Evolutionary conservation across 164 flowering plant genomes (phyloP).

Genomic region (Akebia trifoliata): DNA sequence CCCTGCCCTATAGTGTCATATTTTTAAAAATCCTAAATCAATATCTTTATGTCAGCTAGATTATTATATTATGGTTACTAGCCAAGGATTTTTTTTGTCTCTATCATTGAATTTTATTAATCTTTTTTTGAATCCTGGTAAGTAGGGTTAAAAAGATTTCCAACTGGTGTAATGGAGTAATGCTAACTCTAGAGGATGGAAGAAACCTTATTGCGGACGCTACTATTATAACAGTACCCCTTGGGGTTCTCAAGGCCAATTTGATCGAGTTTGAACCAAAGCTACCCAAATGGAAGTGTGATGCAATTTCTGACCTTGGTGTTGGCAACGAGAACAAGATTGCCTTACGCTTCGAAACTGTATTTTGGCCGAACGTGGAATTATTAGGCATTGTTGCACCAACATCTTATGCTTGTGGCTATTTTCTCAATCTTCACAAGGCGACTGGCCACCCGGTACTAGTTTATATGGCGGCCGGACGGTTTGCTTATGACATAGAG

Average conservation of each 20-base stretch:
- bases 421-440: conserved; percentile 93
- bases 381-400: conserved; percentile 72
- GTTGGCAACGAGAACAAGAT: conserved; percentile 89
- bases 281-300: conserved; percentile 72
- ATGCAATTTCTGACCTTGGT: conserved; percentile 79
- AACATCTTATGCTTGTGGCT: conserved; percentile 76
- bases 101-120: no score
- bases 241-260: conserved; percentile 80
- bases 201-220: conserved; percentile 69
- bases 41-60: no score
- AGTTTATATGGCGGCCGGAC: conserved; percentile 92
- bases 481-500: conserved; percentile 79
- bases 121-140: conserved; percentile 1
- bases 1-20: no score
- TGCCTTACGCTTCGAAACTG: conserved; percentile 60
- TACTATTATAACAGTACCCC: conserved; percentile 75
- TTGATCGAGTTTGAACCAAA: conserved; percentile 73
- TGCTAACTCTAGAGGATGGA: conserved; percentile 59
- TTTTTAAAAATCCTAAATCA: no score
- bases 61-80: no score
- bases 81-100: no score
- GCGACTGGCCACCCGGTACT: conserved; percentile 88
- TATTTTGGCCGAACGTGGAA: conserved; percentile 92
- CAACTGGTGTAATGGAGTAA: conserved; percentile 47
- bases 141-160: conserved; percentile 61